Conservation (phyloP, 257 asterid genomes). For the Galeopsis tetrahit region DNA sequence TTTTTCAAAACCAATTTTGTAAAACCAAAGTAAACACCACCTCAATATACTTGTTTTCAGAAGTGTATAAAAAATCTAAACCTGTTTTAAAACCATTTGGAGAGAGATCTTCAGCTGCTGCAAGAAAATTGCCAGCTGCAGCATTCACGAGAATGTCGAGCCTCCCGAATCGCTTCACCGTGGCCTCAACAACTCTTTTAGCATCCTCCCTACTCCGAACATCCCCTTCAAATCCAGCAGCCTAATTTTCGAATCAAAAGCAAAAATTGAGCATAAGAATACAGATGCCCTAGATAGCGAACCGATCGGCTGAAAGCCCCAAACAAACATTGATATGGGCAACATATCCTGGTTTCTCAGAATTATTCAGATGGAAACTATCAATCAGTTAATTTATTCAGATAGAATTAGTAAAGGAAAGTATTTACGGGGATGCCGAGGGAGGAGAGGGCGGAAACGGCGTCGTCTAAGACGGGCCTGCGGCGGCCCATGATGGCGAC, state of each 20-base stretch:
- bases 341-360: not conserved
- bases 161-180: slow-evolving; percentile 79
- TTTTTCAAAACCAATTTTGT: no score
- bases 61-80: slow-evolving; percentile 22
- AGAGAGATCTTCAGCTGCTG: slow-evolving; percentile 83
- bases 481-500: slow-evolving; percentile 96
- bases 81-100: slow-evolving; percentile 94
- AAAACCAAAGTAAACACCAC: no score
- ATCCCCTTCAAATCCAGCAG: slow-evolving; percentile 85
- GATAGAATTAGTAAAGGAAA: not conserved
- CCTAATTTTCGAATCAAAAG: slow-evolving; percentile 45
- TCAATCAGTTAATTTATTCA: no score
- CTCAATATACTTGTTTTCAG: not conserved
- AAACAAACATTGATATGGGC: no score
- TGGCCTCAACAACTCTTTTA: slow-evolving; percentile 66
- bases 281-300: not conserved
- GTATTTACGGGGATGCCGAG: slow-evolving; percentile 65
- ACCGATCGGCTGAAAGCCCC: not conserved
- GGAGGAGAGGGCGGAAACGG: slow-evolving; percentile 72
- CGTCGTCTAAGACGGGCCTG: slow-evolving; percentile 60
- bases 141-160: slow-evolving; percentile 91
- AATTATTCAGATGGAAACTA: not conserved
- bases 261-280: not conserved
- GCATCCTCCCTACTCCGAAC: slow-evolving; percentile 85
- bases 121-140: slow-evolving; percentile 95